Evolutionary conservation across 139 green algal species (phyloP).

Genomic region (Pleodorina starrii): DNA sequence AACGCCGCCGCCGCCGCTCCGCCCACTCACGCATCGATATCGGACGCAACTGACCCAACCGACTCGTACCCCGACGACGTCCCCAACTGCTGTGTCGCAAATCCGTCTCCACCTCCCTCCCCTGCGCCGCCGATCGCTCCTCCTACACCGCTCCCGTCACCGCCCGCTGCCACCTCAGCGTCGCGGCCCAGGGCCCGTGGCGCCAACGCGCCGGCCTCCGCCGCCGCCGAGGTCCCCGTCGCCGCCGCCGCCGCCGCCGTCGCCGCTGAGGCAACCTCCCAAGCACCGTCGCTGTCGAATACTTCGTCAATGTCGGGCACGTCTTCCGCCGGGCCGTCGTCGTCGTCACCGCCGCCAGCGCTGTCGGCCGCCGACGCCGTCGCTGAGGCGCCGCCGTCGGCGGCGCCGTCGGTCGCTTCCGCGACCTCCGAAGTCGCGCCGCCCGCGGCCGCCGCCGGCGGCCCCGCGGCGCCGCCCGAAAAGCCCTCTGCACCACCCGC

Average conservation of each 20-base stretch:
- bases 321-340: not conserved
- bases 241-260: not conserved
- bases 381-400: no score
- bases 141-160: not conserved
- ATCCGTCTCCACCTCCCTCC: no score
- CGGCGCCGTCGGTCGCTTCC: no score
- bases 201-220: not conserved
- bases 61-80: conserved; percentile 38
- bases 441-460: no score
- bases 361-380: no score
- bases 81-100: not conserved
- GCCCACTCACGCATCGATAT: not conserved
- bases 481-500: not conserved
- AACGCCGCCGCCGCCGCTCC: no score
- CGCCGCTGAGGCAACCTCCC: not conserved
- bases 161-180: not conserved
- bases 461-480: not conserved
- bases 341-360: not conserved
- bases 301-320: conserved; percentile 43
- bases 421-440: no score
- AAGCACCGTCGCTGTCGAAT: not conserved
- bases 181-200: not conserved
- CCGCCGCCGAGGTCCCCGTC: not conserved
- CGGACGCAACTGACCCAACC: conserved; percentile 3
- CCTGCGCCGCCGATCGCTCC: no score